Base-by-base conservation (phyloP, 2,329 filamentous ascomycete species). In the Fusarium ambrosium region DNA sequence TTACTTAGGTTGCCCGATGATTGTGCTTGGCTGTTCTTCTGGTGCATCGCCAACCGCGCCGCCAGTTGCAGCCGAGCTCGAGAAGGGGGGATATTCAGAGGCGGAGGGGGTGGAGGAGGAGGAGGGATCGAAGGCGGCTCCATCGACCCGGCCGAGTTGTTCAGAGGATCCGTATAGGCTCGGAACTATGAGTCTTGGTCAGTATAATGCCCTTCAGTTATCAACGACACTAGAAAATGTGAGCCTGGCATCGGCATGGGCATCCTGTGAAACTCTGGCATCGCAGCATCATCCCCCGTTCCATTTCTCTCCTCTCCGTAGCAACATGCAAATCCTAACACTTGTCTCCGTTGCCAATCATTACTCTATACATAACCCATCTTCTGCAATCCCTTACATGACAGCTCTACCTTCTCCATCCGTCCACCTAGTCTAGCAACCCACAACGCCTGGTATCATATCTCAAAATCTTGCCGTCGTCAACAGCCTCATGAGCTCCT, bases 51-150 rank as follows among this genome's bases (percentile, higher is more conserved):
- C 79, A 98, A 88, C 14, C 95, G 91, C 14, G 94, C 94, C n/a
- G 95, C 95, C n/a, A 98, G 89, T 82, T 97, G 95, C 65, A 95
- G 89, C 61, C 96, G 91, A 9, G 96, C 96, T 62, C 96, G 91
- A 9, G 95, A 97, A 3, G 96, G 95, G 1, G 94, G 92, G 39
- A 96, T 92, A 81, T 96, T 97, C 79, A 98, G 87, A 14, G 95
- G 94, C 36, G 94, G 92, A 24, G 91, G 93, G n/a, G 93, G 92
- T 1, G 90, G 89, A 3, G 88, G 89, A 4, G 90, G 90, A 8
- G 90, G 89, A 4, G 83, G 89, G 58, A 91, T 88, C 14, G 89
- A 90, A 3, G 89, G 90, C 56, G 89, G 90, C 67, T 88, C 87
- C 76, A 90, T 82, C 27, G 87, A 87, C 45, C 78, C 64, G 81